Conservation (phyloP, 306 rosid species). For the Geum urbanum region DNA sequence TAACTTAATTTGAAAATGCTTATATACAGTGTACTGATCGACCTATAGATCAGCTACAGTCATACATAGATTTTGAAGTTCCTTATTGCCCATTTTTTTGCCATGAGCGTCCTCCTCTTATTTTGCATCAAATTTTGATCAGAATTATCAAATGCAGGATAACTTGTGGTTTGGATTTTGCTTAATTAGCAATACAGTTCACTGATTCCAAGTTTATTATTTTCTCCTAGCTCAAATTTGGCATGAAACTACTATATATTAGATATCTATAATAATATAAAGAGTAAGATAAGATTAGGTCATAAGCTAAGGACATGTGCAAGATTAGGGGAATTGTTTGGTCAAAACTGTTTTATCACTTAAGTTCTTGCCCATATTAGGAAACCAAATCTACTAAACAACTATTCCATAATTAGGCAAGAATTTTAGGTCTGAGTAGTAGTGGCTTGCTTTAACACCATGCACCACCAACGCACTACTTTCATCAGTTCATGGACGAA, state of each 20-base stretch:
- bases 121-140: not conserved
- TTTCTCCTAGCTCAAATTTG: not conserved
- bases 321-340: not conserved
- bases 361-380: not conserved
- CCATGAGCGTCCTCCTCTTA: not conserved
- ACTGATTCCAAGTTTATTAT: not conserved
- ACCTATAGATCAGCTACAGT: not conserved
- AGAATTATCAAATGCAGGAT: not conserved
- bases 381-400: constrained; percentile 5
- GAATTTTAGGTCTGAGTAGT: constrained; percentile 7
- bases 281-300: not conserved
- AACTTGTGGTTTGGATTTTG: constrained; percentile 9
- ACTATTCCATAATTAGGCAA: constrained; percentile 13
- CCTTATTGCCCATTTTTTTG: not conserved
- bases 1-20: not conserved
- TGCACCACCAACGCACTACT: not conserved
- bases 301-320: not conserved
- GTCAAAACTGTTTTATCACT: constrained; percentile 30
- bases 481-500: not conserved
- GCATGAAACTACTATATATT: not conserved
- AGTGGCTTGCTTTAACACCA: not conserved
- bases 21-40: too few relatives aligned
- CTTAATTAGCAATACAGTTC: constrained; percentile 14
- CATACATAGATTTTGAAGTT: not conserved
- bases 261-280: not conserved